Evolutionary conservation across 805 yeast species (phyloP).

Genomic region (Hemisphaericaspora nanyangensis): DNA sequence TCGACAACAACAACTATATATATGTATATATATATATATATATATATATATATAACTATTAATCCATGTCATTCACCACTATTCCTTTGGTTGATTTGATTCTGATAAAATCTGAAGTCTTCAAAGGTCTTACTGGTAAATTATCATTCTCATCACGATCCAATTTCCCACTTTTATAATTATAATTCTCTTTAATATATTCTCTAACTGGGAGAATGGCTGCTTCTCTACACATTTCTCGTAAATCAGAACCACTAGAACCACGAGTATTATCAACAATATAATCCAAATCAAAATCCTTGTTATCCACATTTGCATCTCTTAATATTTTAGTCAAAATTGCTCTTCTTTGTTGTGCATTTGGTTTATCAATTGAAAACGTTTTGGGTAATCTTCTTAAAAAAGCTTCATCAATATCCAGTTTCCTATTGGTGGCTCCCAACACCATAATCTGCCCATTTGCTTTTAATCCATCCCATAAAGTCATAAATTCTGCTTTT

Average conservation of each 20-base stretch:
- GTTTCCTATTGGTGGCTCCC: conserved; percentile 93
- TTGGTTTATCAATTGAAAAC: conserved; percentile 75
- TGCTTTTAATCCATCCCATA: conserved; percentile 89
- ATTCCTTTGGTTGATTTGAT: too few species aligned
- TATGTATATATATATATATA: too few species aligned
- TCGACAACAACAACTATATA: too few species aligned
- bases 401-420: conserved; percentile 89
- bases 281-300: conserved; percentile 53
- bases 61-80: not conserved
- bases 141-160: conserved; percentile 23
- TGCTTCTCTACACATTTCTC: conserved; percentile 90
- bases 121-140: conserved; percentile 56
- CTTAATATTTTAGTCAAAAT: conserved; percentile 67
- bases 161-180: conserved; percentile 40
- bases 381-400: conserved; percentile 90
- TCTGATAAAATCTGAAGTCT: conserved; percentile 57
- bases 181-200: conserved; percentile 61
- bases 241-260: conserved; percentile 82
- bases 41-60: too few species aligned
- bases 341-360: conserved; percentile 58
- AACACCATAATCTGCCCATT: conserved; percentile 80
- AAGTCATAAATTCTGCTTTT: conserved; percentile 95
- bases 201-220: conserved; percentile 88
- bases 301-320: conserved; percentile 56
- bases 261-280: conserved; percentile 65